Conservation (phyloP, 1,284 basidiomycete genomes). For the Cutaneotrichosporon cyanovorans region DNA sequence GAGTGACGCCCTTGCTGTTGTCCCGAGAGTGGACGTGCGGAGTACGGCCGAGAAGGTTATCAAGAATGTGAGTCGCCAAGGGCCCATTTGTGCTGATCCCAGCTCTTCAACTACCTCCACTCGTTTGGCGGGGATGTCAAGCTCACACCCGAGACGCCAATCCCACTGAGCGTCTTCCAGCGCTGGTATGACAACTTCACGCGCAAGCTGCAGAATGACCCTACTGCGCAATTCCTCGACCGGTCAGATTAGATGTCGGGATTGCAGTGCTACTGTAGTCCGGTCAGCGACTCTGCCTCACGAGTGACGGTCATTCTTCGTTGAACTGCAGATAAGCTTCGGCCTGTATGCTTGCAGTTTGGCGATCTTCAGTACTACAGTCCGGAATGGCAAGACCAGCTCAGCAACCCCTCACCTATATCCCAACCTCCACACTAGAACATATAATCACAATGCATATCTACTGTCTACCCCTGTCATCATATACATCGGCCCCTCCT, state of each 20-base stretch:
- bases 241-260: slow-evolving; percentile 49
- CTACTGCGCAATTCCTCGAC: slow-evolving; percentile 68
- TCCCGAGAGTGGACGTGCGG: slow-evolving; percentile 30
- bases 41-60: slow-evolving; percentile 45
- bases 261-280: too few relatives aligned
- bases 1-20: slow-evolving; percentile 19
- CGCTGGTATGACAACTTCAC: slow-evolving; percentile 76
- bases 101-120: slow-evolving; percentile 76
- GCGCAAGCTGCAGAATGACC: slow-evolving; percentile 59
- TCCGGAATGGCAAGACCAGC: too few relatives aligned
- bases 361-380: too few relatives aligned
- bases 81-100: slow-evolving; percentile 22
- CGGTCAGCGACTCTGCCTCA: too few relatives aligned
- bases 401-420: too few relatives aligned
- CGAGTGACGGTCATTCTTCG: too few relatives aligned
- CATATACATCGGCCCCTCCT: not conserved
- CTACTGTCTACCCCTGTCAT: too few relatives aligned
- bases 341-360: too few relatives aligned
- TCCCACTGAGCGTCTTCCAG: slow-evolving; percentile 67
- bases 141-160: slow-evolving; percentile 54
- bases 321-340: too few relatives aligned
- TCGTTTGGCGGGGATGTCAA: slow-evolving; percentile 57
- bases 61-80: slow-evolving; percentile 38
- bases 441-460: too few relatives aligned
- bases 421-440: too few relatives aligned